Base-by-base conservation (phyloP, 2,329 filamentous ascomycete species). In the Phoma sp. region DNA sequence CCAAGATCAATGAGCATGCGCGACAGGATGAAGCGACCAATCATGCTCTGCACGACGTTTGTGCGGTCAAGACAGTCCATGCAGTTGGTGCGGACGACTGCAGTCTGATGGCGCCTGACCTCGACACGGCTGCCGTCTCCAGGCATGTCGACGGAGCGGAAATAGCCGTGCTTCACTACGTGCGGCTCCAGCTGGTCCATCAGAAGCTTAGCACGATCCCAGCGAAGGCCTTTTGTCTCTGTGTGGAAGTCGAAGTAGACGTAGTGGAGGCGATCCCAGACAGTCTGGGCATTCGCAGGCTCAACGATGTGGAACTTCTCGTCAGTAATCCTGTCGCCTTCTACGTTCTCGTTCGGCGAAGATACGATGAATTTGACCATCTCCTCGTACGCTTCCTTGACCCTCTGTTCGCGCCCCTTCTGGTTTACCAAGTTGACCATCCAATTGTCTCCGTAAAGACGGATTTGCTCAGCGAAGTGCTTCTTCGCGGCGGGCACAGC, bases 41-140 rank as follows among this genome's bases (percentile, higher is more conserved):
- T 85, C 89, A 98, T 96, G 74, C 91, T 96, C 77, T 99, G 95
- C 3, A 99, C 91, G 6, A 99, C 93, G 67, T 99, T 99, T 47
- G 95, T 99, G 47, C 95, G 89, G 76, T 99, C 95, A 11, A 99
- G 84, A 64, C 96, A 99, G 77, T 99, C 95, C 95, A 99, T 99
- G 79, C 95, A 99, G 75, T 99, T 99, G 35, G 95, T 97, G 48
- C 95, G 88, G 60, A 99, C 93, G 13, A 98, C 93, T 57, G 90
- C 92, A 1, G 87, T 91, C 80, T 99, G 95, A 60, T 86, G 83
- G 58, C 85, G 88, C 60, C 92, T 87, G 30, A 91, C 85, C 66
- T 98, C 93, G 10, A 97, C 82, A 14, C 85, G 86, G 27, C 89
- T 89, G 54, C 87, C 82, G 64, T 86, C 84, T 38, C 86, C 89